Evolutionary conservation across 2,329 filamentous ascomycete genomes (phyloP), one percentile per base, ranked within the genome.

Genomic region (Penicillium janthinellum): DNA sequence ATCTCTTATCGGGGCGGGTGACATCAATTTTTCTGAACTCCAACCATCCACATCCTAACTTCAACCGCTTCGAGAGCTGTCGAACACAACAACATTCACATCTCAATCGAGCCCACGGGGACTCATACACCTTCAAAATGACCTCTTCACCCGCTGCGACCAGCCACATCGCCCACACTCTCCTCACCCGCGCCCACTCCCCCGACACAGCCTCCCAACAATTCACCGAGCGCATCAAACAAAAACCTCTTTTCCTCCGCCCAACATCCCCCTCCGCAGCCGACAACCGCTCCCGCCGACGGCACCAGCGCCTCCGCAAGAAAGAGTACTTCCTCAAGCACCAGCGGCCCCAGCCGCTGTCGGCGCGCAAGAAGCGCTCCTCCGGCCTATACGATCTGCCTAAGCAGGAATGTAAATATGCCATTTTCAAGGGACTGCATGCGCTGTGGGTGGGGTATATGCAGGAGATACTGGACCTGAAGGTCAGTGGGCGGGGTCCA

Each of bases 361-460:
- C 92, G 0, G 89, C 92, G 0, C 86, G 88, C 22, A 85, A 95
- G 71, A 92, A 93, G 67, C 88, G 92, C 14, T 79, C 79, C 4
- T 82, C 92, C 0, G 86, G 87, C 11, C 81, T 97, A 15, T 88
- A 96, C 77, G 85, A 90, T 11, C 83, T 97, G 5, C 89, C 90
- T 0, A 86, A 86, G 60, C 78, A 83, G 38, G 86, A 88, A 57
- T 84, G 85, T 66, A 88, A 87, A 63, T 96, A 96, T 71, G 82
- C 82, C 4, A 83, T 94, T 35, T 98, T 95, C 74, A 84, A 87
- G 66, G 89, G 90, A 0, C 78, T 99, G 66, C 86, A 96, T 73
- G 76, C 77, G 15, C 80, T 99, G 64, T 99, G 95, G 95, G 77
- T 88, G 39, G 88, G 85, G 3, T 99, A 99, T 76, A 90, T 95